These are phyloP conservation scores for Candida bentonensis DNA, from an alignment of 805 yeast genomes.

Conservation along the genomic window DNA sequence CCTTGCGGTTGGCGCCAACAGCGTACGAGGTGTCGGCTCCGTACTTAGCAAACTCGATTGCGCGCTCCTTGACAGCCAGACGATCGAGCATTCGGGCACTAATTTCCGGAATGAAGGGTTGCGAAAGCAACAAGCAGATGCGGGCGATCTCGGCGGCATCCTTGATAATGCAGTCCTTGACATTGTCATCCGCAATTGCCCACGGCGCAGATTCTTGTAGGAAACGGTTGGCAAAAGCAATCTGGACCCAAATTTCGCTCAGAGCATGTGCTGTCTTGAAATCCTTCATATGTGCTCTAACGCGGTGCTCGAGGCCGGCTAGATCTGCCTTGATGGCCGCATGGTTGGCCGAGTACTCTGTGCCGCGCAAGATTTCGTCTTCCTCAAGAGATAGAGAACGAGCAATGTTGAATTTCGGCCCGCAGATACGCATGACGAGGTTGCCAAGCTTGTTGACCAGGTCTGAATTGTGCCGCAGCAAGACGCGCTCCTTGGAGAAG, in stretches of 20 bases:
- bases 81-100: slow-evolving; percentile 44
- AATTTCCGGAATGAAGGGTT: slow-evolving; percentile 61
- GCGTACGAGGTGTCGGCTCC: slow-evolving; percentile 58
- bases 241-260: slow-evolving; percentile 41
- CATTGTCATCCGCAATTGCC: slow-evolving; percentile 28
- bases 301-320: slow-evolving; percentile 10
- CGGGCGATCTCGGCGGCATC: slow-evolving; percentile 60
- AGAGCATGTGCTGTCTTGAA: slow-evolving; percentile 46
- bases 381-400: slow-evolving; percentile 22
- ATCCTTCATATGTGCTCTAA: slow-evolving; percentile 30
- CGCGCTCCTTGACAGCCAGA: slow-evolving; percentile 38
- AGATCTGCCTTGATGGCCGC: not conserved
- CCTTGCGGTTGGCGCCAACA: slow-evolving; percentile 33
- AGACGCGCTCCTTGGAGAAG: slow-evolving; percentile 50
- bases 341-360: not conserved
- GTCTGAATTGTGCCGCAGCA: slow-evolving; percentile 26
- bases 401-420: slow-evolving; percentile 46
- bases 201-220: slow-evolving; percentile 70
- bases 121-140: slow-evolving; percentile 48
- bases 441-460: slow-evolving; percentile 78
- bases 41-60: slow-evolving; percentile 29
- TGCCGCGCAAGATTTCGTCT: slow-evolving; percentile 2
- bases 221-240: slow-evolving; percentile 48
- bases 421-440: slow-evolving; percentile 58
- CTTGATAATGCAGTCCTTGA: slow-evolving; percentile 31